phyloP scores from a whole-genome alignment of 2,329 filamentous ascomycete species.

The Berkeleyomyces rouxiae region DNA sequence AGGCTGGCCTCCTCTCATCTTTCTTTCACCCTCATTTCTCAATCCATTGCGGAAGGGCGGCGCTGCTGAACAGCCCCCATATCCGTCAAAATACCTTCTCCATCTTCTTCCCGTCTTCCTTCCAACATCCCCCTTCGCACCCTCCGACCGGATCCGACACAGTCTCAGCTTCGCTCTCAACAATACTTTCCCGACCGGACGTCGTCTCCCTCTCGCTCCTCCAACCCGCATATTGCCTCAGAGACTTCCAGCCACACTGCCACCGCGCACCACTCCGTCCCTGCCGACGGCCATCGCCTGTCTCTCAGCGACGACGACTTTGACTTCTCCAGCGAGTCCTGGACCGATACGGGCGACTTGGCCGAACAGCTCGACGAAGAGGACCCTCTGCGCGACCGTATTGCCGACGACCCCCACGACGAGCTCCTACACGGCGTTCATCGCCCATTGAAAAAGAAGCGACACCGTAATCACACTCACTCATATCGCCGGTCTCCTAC shows the following conservation, averaged over 20 bases:
- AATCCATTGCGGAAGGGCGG: slow-evolving; percentile 41
- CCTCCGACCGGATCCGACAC: slow-evolving; percentile 27
- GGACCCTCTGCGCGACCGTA: slow-evolving; percentile 59
- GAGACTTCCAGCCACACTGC: neutral
- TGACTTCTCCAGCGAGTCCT: slow-evolving; percentile 50
- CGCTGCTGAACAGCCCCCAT: slow-evolving; percentile 62
- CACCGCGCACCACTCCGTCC: neutral
- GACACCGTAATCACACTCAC: neutral
- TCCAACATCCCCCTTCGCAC: slow-evolving; percentile 81
- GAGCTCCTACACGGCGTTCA: slow-evolving; percentile 37
- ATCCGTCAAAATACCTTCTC: slow-evolving; percentile 72
- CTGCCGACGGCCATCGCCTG: neutral
- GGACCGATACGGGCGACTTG: slow-evolving; percentile 90
- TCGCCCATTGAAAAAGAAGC: slow-evolving; percentile 27
- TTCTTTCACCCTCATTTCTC: slow-evolving; percentile 18
- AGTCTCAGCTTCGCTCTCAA: neutral
- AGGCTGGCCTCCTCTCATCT: slow-evolving; percentile 14
- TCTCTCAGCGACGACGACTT: slow-evolving; percentile 25
- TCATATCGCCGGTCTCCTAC: slow-evolving; percentile 34
- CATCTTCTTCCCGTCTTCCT: slow-evolving; percentile 49
- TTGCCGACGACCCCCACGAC: slow-evolving; percentile 49
- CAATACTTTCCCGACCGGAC: neutral
- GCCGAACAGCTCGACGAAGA: slow-evolving; percentile 78
- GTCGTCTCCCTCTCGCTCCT: slow-evolving; percentile 25
- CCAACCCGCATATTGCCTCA: slow-evolving; percentile 21